Evolutionary conservation across 2,329 filamentous ascomycete genomes (phyloP).

Genomic region (Fusarium oxysporum): DNA sequence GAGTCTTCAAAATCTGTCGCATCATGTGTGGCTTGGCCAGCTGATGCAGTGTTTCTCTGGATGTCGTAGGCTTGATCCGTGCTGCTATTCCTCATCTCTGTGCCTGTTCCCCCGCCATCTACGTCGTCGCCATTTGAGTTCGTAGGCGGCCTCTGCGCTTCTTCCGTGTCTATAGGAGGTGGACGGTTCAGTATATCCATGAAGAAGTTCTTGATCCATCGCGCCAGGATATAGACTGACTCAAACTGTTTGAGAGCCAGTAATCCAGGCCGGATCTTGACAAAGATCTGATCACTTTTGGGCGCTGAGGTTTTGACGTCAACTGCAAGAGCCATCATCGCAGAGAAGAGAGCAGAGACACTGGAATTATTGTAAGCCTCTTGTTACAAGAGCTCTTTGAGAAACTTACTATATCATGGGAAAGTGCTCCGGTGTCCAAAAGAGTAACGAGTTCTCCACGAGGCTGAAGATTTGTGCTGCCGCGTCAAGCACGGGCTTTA

Average conservation of each 20-base stretch:
- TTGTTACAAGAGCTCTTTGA: too few species aligned
- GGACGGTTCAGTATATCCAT: slow-evolving; percentile 21
- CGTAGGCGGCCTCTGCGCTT: neutral
- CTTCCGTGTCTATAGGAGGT: rapidly evolving
- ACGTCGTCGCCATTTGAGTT: too few species aligned
- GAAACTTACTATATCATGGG: too few species aligned
- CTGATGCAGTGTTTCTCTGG: rapidly evolving
- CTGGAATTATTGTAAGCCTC: neutral
- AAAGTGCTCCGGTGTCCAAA: too few species aligned
- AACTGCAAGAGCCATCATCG: neutral
- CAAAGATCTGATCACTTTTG: neutral
- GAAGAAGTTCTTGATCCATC: slow-evolving; percentile 27
- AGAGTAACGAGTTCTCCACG: too few species aligned
- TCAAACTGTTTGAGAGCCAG: slow-evolving; percentile 9
- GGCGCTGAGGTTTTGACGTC: neutral
- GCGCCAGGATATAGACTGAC: neutral
- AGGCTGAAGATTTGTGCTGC: too few species aligned
- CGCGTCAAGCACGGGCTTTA: too few species aligned
- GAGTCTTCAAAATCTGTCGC: neutral
- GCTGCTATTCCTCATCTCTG: too few species aligned
- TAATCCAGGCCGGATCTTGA: neutral
- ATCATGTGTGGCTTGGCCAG: rapidly evolving
- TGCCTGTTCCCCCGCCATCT: too few species aligned
- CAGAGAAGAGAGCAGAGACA: neutral
- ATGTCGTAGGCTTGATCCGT: rapidly evolving